These are phyloP conservation scores for Dalbergia cochinchinensis DNA, from an alignment of 306 rosid species.

Conservation along the genomic window DNA sequence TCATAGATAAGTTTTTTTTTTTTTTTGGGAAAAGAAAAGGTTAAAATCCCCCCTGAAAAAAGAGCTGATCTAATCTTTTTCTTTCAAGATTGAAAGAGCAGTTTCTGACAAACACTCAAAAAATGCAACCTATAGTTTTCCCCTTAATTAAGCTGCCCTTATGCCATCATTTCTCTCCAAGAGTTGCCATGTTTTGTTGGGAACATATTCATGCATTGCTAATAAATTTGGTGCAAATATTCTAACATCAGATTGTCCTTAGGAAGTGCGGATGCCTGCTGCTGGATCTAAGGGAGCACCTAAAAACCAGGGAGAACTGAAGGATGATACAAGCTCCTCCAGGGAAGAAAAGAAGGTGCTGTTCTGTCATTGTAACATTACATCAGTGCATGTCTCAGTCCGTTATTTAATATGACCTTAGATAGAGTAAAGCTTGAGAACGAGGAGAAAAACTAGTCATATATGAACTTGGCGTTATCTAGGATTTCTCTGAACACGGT, in stretches of 20 bases:
- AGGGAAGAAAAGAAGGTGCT: slow-evolving; percentile 87
- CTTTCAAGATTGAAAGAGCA: not conserved
- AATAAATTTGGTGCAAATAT: slow-evolving; percentile 11
- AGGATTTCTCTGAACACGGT: slow-evolving; percentile 8
- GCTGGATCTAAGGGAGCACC: slow-evolving; percentile 84
- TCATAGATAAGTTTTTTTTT: too few species aligned
- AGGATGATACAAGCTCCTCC: slow-evolving; percentile 81
- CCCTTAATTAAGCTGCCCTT: not conserved
- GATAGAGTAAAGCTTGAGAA: slow-evolving; percentile 23
- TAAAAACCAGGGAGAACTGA: slow-evolving; percentile 79
- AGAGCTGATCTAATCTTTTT: not conserved
- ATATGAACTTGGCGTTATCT: slow-evolving; percentile 1
- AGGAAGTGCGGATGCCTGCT: slow-evolving; percentile 99
- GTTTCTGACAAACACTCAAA: not conserved
- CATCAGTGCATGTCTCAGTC: not conserved
- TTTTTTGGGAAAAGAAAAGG: not conserved
- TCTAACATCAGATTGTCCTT: slow-evolving; percentile 44
- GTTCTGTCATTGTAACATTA: not conserved
- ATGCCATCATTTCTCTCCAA: not conserved
- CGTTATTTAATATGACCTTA: not conserved
- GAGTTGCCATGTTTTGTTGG: slow-evolving; percentile 2
- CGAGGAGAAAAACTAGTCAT: not conserved
- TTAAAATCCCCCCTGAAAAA: not conserved
- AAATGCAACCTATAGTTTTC: not conserved
- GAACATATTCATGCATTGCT: slow-evolving; percentile 2